These are phyloP conservation scores for Thielaviopsis ethacetica DNA, from an alignment of 2,329 filamentous ascomycete species.

Conservation along the genomic window DNA sequence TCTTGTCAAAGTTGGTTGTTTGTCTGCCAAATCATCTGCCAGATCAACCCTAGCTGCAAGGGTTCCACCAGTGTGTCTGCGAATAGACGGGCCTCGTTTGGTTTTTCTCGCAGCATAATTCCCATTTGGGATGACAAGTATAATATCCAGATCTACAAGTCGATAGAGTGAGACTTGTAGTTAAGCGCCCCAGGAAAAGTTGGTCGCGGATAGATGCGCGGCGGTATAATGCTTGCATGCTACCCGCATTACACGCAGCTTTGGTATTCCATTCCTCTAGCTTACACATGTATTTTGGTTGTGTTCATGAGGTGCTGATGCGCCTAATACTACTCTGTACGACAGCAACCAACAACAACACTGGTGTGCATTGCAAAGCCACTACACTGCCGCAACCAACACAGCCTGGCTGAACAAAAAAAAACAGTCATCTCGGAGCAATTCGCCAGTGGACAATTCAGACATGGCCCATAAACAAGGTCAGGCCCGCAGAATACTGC, in stretches of 20 bases:
- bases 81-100: no score
- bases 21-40: no score
- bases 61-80: no score
- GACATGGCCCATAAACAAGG: no score
- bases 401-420: background rate
- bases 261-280: background rate
- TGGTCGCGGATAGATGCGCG: background rate
- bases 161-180: no score
- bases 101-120: no score
- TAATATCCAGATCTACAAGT: no score
- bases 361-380: background rate
- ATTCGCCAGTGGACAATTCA: background rate
- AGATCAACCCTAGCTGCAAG: no score
- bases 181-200: no score
- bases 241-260: background rate
- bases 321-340: background rate
- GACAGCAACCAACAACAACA: background rate
- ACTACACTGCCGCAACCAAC: background rate
- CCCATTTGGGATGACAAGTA: no score
- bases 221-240: background rate
- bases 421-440: background rate
- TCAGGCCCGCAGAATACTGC: background rate
- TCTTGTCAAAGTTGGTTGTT: no score
- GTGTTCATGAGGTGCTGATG: background rate
- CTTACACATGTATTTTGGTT: background rate